Conservation (phyloP, 2,329 filamentous ascomycete genomes). For the Teratosphaeria gauchensis region DNA sequence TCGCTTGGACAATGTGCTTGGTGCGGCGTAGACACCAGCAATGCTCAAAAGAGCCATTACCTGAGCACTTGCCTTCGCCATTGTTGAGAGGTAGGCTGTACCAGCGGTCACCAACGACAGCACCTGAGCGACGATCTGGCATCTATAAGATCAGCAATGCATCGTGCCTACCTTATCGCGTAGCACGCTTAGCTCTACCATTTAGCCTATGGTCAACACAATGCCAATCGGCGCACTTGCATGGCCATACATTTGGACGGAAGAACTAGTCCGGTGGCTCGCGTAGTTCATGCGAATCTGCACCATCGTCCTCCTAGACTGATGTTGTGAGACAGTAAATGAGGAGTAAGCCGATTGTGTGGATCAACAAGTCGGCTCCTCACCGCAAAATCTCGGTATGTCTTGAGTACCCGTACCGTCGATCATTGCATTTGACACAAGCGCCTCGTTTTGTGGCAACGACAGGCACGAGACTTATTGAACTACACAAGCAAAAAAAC, state of each 20-base stretch:
- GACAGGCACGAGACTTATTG: neutral
- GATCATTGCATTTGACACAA: neutral
- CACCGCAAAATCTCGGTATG: neutral
- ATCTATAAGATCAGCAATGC: no score
- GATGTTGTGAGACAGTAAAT: no score
- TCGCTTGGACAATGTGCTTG: neutral
- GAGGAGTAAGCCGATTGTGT: neutral
- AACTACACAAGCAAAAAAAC: no score
- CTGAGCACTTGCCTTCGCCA: neutral
- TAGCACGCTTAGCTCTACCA: no score
- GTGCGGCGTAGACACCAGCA: neutral
- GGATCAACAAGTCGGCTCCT: neutral
- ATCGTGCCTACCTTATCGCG: no score
- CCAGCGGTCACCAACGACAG: no score
- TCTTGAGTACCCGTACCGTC: neutral
- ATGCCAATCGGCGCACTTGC: no score
- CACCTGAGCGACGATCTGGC: no score
- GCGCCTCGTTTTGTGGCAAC: neutral
- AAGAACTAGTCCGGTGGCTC: neutral
- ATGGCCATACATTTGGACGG: no score
- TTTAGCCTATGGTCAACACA: no score
- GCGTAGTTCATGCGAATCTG: neutral
- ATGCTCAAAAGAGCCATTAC: neutral
- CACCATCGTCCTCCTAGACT: no score
- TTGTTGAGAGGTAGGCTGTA: neutral